Evolutionary conservation across 768 basidiomycete genomes (phyloP), one percentile per base, ranked within the genome.

Genomic region (Leccinum obscurum): DNA sequence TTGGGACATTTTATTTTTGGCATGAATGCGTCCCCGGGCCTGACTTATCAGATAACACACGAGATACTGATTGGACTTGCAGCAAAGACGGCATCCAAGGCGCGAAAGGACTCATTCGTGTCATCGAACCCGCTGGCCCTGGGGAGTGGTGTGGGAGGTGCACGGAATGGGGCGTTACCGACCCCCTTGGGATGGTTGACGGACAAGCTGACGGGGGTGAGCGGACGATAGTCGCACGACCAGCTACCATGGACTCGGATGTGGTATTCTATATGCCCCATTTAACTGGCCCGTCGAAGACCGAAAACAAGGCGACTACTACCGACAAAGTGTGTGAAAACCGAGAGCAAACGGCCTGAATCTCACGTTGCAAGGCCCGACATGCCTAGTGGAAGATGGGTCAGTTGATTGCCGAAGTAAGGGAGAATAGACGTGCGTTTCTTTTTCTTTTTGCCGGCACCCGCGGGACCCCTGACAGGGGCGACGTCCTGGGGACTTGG

Each of bases 91-190:
- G 85, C 89, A 26, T 81, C 87, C 53, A 86, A 85, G 65, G 83
- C 85, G 37, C 82, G 92, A 62, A 90, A 86, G 65, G 88, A 91
- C 61, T 92, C 92, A 1, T 92, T 85, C 71, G 76, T 83, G 30
- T 86, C 90, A n/a, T 84, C 92, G 17, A 92, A 94, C 67, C 92
- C 92, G 8, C 81, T 94, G 44, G 85, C 92, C 9, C 74, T 93
- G 35, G 90, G 91, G 22, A 81, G 82, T 48, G 72, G 75, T 7
- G 79, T 81, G 28, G 86, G 87, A 6, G 78, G 86, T n/a, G 80
- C 85, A 28, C 78, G 87, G 59, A 83, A 85, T 66, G 82, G 82
- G 50, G 76, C 81, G 54, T 66, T 90, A 58, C 88, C 85, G 66
- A 86, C 88, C 41, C 90, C 91, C 8, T 75, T 93, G 2, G 88